Percentiles rank a stretch among this genome's conserved stretches.
phyloP scores from a whole-genome alignment of 441 rosid species.

The Brassica balearica region DNA sequence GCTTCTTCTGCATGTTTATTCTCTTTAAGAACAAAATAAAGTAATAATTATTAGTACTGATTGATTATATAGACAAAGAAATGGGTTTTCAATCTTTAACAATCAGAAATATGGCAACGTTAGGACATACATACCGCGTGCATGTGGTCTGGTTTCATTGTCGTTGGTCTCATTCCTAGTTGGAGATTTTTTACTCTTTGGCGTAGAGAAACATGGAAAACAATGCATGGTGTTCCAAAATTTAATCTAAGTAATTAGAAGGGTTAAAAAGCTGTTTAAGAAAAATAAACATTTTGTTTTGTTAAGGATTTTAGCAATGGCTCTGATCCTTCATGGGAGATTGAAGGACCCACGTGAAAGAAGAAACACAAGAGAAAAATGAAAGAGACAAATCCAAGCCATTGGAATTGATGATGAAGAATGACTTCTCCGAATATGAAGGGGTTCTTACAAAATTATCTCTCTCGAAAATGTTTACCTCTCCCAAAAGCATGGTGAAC shows the following conservation, averaged over 20 bases:
- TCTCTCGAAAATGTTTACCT: background rate
- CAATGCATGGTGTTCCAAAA: slow-evolving; percentile 59
- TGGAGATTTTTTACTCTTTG: slow-evolving; percentile 53
- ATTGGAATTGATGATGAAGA: slow-evolving; percentile 28
- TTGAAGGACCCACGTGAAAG: slow-evolving; percentile 49
- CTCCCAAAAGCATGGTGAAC: background rate
- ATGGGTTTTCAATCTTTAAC: background rate
- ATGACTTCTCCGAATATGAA: background rate
- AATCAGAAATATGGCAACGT: background rate
- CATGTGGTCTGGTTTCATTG: slow-evolving; percentile 33
- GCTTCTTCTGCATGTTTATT: slow-evolving; percentile 11
- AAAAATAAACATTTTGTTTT: background rate
- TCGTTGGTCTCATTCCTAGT: slow-evolving; percentile 39
- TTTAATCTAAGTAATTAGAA: background rate
- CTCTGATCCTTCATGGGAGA: slow-evolving; percentile 44
- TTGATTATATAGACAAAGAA: background rate
- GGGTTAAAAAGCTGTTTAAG: slow-evolving; percentile 6
- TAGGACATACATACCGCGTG: slow-evolving; percentile 43
- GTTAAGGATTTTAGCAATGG: slow-evolving; percentile 17
- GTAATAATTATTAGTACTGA: background rate
- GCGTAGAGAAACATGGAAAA: slow-evolving; percentile 70
- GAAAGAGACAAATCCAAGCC: slow-evolving; percentile 34
- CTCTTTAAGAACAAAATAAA: background rate
- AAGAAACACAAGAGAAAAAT: slow-evolving; percentile 17
- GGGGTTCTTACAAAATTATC: background rate